Percentiles rank a stretch among this genome's conserved stretches.
phyloP scores from a whole-genome alignment of 2,329 filamentous ascomycete species.

The Camptophora hylomeconis region DNA sequence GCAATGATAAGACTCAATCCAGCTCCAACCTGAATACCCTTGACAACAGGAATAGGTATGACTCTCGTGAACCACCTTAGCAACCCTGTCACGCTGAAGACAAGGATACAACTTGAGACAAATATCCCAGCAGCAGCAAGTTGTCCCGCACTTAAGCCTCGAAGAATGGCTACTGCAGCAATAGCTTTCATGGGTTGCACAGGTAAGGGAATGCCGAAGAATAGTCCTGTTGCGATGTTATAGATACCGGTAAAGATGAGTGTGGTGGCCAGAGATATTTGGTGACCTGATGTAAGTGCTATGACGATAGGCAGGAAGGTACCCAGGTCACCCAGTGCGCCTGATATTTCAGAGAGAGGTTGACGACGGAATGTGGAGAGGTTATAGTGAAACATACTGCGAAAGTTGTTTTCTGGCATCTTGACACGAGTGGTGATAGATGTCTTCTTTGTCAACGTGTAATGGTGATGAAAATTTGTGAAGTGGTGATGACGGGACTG shows the following conservation, averaged over 20 bases:
- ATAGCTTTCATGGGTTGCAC: constrained; percentile 90
- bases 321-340: constrained; percentile 76
- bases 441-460: too few relatives aligned
- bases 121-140: constrained; percentile 75
- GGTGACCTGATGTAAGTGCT: constrained; percentile 63
- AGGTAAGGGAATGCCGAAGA: constrained; percentile 80
- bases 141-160: constrained; percentile 51
- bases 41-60: constrained; percentile 77
- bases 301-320: constrained; percentile 83
- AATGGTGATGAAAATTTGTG: too few relatives aligned
- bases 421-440: too few relatives aligned
- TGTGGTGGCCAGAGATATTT: constrained; percentile 67
- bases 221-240: constrained; percentile 68
- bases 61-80: constrained; percentile 58
- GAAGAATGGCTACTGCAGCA: constrained; percentile 72
- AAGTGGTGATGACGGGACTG: too few relatives aligned
- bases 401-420: too few relatives aligned
- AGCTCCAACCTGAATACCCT: constrained; percentile 88
- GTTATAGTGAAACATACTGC: constrained; percentile 34
- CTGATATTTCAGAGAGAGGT: constrained; percentile 67
- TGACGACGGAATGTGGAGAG: constrained; percentile 40
- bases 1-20: constrained; percentile 72
- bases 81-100: constrained; percentile 70
- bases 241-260: constrained; percentile 79
- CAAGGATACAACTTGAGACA: constrained; percentile 57